phyloP scores from a whole-genome alignment of 306 rosid genomes.

The Cicer bijugum region DNA sequence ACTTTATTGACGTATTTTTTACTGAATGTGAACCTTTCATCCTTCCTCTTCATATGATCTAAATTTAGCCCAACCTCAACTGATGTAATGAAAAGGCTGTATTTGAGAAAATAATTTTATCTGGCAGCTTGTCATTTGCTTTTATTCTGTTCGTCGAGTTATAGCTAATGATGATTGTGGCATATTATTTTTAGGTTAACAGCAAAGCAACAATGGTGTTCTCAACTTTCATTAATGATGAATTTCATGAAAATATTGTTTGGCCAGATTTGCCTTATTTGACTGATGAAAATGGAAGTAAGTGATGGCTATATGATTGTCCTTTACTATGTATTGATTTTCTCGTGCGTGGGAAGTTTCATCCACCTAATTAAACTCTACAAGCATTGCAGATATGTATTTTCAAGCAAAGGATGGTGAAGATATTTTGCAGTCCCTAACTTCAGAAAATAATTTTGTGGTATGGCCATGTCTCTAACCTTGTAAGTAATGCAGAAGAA shows the following conservation, averaged over 20 bases:
- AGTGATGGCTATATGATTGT: constrained; percentile 53
- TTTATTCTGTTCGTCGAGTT: constrained; percentile 32
- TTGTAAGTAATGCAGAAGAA: constrained; percentile 11
- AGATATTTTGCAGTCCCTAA: constrained; percentile 68
- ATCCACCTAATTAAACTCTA: constrained; percentile 45
- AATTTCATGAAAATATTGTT: constrained; percentile 76
- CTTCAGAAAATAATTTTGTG: constrained; percentile 86
- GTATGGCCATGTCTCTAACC: constrained; percentile 55
- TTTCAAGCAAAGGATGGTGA: constrained; percentile 83
- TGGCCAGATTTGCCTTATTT: constrained; percentile 96
- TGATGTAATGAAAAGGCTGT: constrained; percentile 26
- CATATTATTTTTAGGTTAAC: constrained; percentile 69
- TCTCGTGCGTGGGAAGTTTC: constrained; percentile 38
- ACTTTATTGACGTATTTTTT: constrained; percentile 11
- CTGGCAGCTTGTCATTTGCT: constrained; percentile 18
- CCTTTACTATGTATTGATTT: constrained; percentile 30
- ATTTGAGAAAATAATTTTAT: constrained; percentile 28
- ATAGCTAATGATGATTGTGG: constrained; percentile 52
- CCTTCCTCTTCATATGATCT: constrained; percentile 2
- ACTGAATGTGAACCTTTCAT: constrained; percentile 24
- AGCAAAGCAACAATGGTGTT: constrained; percentile 92
- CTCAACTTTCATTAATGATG: constrained; percentile 67
- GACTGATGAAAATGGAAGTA: constrained; percentile 95
- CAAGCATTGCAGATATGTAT: constrained; percentile 75
- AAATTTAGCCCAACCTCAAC: constrained; percentile 26